Conservation (phyloP, 2,329 filamentous ascomycete genomes). For the Zarea fungicola region DNA sequence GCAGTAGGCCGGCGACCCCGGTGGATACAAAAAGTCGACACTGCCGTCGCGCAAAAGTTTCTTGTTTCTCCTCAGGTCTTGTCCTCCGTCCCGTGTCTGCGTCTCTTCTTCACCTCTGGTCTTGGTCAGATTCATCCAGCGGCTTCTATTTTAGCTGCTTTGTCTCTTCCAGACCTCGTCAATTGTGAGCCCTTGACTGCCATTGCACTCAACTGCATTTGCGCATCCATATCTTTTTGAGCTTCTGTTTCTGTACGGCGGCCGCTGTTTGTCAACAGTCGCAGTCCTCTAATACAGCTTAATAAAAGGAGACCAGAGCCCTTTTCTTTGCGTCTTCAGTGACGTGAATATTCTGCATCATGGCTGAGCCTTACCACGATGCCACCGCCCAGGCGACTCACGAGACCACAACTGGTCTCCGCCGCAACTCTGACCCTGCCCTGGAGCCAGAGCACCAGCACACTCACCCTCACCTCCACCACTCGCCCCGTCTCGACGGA, state of each 20-base stretch:
- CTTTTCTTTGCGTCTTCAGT: background rate
- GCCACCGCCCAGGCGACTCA: constrained; percentile 7
- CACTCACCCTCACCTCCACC: constrained; percentile 38
- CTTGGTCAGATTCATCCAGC: constrained; percentile 3
- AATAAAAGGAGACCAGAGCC: background rate
- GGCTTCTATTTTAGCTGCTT: background rate
- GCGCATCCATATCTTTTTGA: background rate
- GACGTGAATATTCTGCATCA: background rate
- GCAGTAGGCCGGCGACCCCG: constrained; percentile 7
- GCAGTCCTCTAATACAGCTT: background rate
- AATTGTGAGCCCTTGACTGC: constrained; percentile 10
- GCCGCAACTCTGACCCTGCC: constrained; percentile 27
- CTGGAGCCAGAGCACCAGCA: constrained; percentile 38
- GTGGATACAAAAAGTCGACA: constrained; percentile 14
- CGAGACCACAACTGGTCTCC: constrained; percentile 15
- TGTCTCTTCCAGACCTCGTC: constrained; percentile 4
- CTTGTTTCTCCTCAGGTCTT: constrained; percentile 5
- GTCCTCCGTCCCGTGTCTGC: constrained; percentile 3
- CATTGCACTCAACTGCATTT: background rate
- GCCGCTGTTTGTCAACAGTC: background rate
- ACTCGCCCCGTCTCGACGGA: constrained; percentile 31
- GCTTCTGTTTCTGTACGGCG: background rate
- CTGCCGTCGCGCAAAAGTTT: constrained; percentile 8
- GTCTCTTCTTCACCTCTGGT: background rate
- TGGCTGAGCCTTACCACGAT: constrained; percentile 1